phyloP scores from a whole-genome alignment of 2,329 filamentous ascomycete species.

The Pseudogymnoascus sp. region DNA sequence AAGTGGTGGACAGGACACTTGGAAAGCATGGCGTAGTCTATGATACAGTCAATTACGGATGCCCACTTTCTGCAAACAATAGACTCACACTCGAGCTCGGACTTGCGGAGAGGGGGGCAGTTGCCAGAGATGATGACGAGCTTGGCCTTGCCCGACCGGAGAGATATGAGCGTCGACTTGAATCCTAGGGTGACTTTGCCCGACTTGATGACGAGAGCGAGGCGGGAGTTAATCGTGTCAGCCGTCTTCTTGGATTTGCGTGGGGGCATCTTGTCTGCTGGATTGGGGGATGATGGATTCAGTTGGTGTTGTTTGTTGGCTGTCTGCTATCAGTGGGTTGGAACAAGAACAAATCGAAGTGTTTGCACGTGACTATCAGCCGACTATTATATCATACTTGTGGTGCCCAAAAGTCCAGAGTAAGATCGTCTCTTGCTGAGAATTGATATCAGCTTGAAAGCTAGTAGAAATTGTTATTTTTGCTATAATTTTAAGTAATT shows the following conservation, averaged over 20 bases:
- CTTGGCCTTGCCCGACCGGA: conserved; percentile 96
- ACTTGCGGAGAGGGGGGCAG: conserved; percentile 96
- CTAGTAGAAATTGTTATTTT: too few relatives aligned
- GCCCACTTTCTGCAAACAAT: background rate
- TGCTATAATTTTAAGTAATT: too few relatives aligned
- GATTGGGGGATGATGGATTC: background rate
- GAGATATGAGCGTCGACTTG: conserved; percentile 81
- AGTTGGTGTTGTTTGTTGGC: background rate
- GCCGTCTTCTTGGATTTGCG: conserved; percentile 73
- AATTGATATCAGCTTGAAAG: too few relatives aligned
- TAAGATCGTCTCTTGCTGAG: too few relatives aligned
- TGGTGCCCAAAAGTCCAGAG: background rate
- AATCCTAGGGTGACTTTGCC: conserved; percentile 81
- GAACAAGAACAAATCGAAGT: background rate
- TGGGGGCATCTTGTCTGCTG: background rate
- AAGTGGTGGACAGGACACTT: conserved; percentile 98
- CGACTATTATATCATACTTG: background rate
- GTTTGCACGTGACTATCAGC: background rate
- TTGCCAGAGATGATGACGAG: conserved; percentile 93
- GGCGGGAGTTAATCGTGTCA: conserved; percentile 60
- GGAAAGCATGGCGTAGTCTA: conserved; percentile 74
- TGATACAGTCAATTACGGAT: background rate
- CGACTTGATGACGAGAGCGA: conserved; percentile 55
- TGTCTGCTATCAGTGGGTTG: background rate
- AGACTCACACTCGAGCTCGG: conserved; percentile 67